Conservation (phyloP, 352 stramenopile genomes). For the Globisporangium paroecandrum region DNA sequence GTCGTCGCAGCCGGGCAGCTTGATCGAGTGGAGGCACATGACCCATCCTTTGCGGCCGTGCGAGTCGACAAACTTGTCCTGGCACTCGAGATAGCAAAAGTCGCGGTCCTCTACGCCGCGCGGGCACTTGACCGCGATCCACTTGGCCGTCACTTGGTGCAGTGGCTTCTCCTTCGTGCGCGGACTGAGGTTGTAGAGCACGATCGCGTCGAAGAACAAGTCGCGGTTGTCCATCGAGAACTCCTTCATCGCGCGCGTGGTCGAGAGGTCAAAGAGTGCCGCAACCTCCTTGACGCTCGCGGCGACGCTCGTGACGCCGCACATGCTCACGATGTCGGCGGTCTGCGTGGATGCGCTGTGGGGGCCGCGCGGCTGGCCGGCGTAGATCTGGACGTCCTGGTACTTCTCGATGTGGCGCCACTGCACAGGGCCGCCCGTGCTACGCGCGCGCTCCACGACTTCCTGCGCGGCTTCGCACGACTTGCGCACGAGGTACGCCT, state of each 20-base stretch:
- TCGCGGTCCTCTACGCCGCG: slow-evolving; percentile 61
- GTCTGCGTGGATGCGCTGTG: slow-evolving; percentile 23
- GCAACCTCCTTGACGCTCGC: slow-evolving; percentile 71
- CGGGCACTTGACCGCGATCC: slow-evolving; percentile 62
- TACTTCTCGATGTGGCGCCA: slow-evolving; percentile 79
- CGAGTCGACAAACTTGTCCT: slow-evolving; percentile 86
- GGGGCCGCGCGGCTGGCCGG: slow-evolving; percentile 42
- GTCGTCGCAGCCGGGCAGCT: slow-evolving; percentile 71
- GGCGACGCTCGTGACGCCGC: slow-evolving; percentile 71
- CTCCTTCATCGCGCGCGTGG: slow-evolving; percentile 68
- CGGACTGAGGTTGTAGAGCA: slow-evolving; percentile 64
- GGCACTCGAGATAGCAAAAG: slow-evolving; percentile 80
- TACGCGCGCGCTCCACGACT: slow-evolving; percentile 70
- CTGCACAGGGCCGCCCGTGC: slow-evolving; percentile 52
- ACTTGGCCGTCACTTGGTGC: slow-evolving; percentile 84
- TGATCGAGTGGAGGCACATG: slow-evolving; percentile 81
- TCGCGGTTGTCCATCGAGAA: slow-evolving; percentile 51
- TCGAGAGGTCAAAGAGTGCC: slow-evolving; percentile 62
- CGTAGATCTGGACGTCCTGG: slow-evolving; percentile 76
- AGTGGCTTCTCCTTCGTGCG: slow-evolving; percentile 72
- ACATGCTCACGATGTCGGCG: slow-evolving; percentile 52
- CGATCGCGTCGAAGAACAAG: slow-evolving; percentile 69
- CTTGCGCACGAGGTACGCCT: slow-evolving; percentile 76
- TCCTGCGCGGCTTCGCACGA: slow-evolving; percentile 74
- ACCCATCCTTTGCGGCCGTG: slow-evolving; percentile 79